Evolutionary conservation across 306 rosid genomes (phyloP), one percentile per base, ranked within the genome.

Genomic region (Nissolia schottii): DNA sequence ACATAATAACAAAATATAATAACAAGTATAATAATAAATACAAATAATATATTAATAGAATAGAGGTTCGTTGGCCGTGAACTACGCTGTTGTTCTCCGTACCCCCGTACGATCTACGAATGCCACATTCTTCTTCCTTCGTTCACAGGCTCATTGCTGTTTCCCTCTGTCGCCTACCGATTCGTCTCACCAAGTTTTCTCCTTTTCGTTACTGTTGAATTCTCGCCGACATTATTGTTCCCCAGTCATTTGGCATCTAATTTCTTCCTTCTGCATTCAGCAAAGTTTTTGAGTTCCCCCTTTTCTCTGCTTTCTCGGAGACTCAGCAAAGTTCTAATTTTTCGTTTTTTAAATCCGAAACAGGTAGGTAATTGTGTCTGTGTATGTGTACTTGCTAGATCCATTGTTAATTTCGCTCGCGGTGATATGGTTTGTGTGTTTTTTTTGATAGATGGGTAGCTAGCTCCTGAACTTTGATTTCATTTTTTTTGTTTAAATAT

Each of bases 281-380:
- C 20, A 45, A 45, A 45, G 51, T 45, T 43, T n/a, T 43, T 12
- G n/a, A 43, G 49, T 12, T 43, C 18, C 49, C 16, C 49, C 16
- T 13, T 5, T n/a, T 12, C 6, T 4, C 9, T 45, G 20, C 18
- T 45, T 45, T 45, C 19, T n/a, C 19, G 8, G 11, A 46, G 31
- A 62, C 40, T 70, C 72, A 41, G 25, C 71, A 24, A 32, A 70
- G 1, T 70, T 69, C 20, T 57, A 16, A 60, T 1, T 25, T 14
- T 18, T 12, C 10, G 6, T 37, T 20, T 40, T 12, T 6, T 56
- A 35, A 59, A 60, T 45, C 79, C 74, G 37, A 71, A 79, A 46
- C 87, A 83, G 87, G 87, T 83, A 34, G 23, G 2, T 72, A 15
- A 53, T 64, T 20, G 2, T 7, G 2, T 58, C 2, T 61, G 28